phyloP scores from a whole-genome alignment of 495 filamentous ascomycete genomes.

The Schizothecium vesticola region DNA sequence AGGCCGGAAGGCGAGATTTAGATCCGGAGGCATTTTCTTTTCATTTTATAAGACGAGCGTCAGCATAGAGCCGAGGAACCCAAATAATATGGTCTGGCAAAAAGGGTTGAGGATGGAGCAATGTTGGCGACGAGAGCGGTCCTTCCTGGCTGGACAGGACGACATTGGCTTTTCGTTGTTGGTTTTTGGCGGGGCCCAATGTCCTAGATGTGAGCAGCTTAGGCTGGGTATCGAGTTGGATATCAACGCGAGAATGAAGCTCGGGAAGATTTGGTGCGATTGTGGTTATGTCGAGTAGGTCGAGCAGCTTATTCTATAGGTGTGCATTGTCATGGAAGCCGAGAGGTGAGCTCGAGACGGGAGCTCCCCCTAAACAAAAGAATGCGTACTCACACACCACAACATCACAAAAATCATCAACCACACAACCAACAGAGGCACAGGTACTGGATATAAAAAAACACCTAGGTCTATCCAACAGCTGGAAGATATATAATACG shows the following conservation, averaged over 20 bases:
- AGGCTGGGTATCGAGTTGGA: neutral
- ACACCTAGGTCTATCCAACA: no score
- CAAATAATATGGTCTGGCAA: neutral
- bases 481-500: no score
- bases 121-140: neutral
- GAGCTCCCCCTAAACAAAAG: no score
- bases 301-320: no score
- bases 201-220: neutral
- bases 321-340: no score
- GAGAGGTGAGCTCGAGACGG: neutral
- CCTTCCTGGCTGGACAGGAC: neutral
- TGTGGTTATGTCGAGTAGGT: neutral
- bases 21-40: neutral
- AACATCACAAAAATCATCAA: no score
- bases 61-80: neutral
- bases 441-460: no score
- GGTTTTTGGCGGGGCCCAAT: neutral
- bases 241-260: neutral
- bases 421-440: no score
- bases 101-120: neutral
- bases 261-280: neutral
- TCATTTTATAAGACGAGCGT: neutral
- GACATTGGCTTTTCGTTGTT: neutral
- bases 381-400: no score
- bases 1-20: neutral